Percentiles rank a stretch among this genome's conserved stretches.
These are phyloP conservation scores for Spinacia oleracea DNA, from an alignment of 179 eudicot genomes.

Conservation along the genomic window DNA sequence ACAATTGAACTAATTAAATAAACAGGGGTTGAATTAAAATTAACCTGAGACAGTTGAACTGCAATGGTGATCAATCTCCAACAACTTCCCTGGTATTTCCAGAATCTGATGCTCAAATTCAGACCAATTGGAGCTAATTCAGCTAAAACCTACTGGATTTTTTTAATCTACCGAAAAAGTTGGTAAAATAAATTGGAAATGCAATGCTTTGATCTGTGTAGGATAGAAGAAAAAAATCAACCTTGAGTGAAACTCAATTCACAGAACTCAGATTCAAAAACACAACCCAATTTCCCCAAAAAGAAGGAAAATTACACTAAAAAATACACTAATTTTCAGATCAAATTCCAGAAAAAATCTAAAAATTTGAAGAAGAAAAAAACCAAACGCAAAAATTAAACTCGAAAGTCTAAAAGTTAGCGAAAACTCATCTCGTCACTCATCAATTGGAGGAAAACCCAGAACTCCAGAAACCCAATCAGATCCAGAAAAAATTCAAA, in stretches of 20 bases:
- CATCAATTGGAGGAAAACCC: slow-evolving; percentile 2
- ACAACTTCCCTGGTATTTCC: neutral
- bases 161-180: neutral
- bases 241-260: neutral
- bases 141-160: neutral
- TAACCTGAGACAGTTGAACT: slow-evolving; percentile 37
- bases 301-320: neutral
- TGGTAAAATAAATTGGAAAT: neutral
- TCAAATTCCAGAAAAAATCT: slow-evolving; percentile 14
- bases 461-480: slow-evolving; percentile 2
- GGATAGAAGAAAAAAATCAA: neutral
- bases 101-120: slow-evolving; percentile 13
- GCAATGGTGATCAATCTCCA: slow-evolving; percentile 18
- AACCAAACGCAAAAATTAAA: slow-evolving; percentile 10
- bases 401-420: slow-evolving; percentile 4
- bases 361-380: neutral
- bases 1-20: neutral
- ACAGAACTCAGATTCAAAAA: slow-evolving; percentile 9
- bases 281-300: slow-evolving; percentile 1
- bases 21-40: neutral
- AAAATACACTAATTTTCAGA: slow-evolving; percentile 15
- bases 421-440: neutral
- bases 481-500: slow-evolving; percentile 15
- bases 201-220: neutral
- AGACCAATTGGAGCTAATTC: slow-evolving; percentile 13